phyloP scores from a whole-genome alignment of 2,329 filamentous ascomycete genomes.

The Bipolaris sorokiniana region DNA sequence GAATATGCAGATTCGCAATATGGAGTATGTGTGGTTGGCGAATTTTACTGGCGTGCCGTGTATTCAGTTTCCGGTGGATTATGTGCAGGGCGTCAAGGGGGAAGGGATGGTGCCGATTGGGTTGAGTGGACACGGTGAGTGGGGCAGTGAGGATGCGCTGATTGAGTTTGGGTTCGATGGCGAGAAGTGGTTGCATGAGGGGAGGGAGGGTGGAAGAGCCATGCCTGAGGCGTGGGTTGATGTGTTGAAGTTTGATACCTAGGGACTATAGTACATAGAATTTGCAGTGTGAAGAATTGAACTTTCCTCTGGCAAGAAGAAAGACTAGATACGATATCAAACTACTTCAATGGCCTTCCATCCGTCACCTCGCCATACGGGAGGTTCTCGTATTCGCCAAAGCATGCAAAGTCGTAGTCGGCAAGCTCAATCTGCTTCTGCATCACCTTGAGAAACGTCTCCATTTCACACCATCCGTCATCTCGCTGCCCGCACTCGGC shows the following conservation, averaged over 20 bases:
- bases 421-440: constrained; percentile 64
- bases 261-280: no score
- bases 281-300: not conserved
- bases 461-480: constrained; percentile 79
- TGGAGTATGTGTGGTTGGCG: constrained; percentile 85
- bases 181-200: constrained; percentile 55
- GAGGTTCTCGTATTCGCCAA: constrained; percentile 60
- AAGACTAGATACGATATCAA: not conserved
- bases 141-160: constrained; percentile 60
- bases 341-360: constrained; percentile 53
- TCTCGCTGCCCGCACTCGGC: constrained; percentile 68
- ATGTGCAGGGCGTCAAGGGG: constrained; percentile 60
- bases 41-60: constrained; percentile 83
- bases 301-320: not conserved
- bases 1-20: constrained; percentile 74
- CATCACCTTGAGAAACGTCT: constrained; percentile 69
- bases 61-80: constrained; percentile 76
- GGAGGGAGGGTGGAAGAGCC: constrained; percentile 41
- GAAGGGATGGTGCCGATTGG: constrained; percentile 63
- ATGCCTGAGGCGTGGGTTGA: constrained; percentile 50
- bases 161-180: constrained; percentile 61
- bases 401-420: constrained; percentile 70
- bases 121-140: constrained; percentile 62
- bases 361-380: constrained; percentile 59
- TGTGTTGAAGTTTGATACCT: constrained; percentile 34